Evolutionary conservation across 306 rosid genomes (phyloP).

Genomic region (Vigna trinervia): DNA sequence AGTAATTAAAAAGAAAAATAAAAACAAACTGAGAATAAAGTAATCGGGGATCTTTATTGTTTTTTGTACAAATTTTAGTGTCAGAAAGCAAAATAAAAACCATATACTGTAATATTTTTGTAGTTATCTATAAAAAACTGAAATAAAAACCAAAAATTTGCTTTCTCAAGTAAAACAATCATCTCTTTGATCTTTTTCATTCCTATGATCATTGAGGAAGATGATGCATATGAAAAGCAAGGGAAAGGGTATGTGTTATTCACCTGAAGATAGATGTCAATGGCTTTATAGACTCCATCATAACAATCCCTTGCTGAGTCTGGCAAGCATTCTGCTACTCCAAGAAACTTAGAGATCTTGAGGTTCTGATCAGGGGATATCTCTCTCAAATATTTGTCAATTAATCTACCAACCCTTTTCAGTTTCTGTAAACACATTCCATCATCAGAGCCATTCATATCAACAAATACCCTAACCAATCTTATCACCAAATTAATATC

Average conservation of each 20-base stretch:
- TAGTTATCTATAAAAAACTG: not conserved
- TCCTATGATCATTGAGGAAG: conserved; percentile 23
- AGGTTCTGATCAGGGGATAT: conserved; percentile 89
- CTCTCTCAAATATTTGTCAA: conserved; percentile 80
- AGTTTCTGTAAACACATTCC: conserved; percentile 51
- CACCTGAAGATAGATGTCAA: conserved; percentile 87
- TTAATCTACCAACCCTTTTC: conserved; percentile 72
- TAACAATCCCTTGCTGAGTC: conserved; percentile 73
- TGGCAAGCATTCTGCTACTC: conserved; percentile 83
- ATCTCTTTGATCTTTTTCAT: not conserved
- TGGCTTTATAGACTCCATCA: conserved; percentile 81
- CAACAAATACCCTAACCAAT: conserved; percentile 67
- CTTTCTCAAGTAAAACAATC: not conserved
- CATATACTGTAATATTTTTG: not conserved
- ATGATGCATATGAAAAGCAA: conserved; percentile 41
- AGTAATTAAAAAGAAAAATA: not conserved
- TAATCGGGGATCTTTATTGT: not conserved
- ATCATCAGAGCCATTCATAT: conserved; percentile 44
- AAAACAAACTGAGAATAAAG: conserved; percentile 1
- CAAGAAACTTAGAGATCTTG: conserved; percentile 75
- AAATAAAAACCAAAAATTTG: not conserved
- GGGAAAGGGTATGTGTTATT: conserved; percentile 25
- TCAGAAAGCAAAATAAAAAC: not conserved
- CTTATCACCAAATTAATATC: conserved; percentile 81
- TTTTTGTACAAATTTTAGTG: not conserved